Evolutionary conservation across 768 basidiomycete genomes (phyloP).

Genomic region (Boletellus sp.): DNA sequence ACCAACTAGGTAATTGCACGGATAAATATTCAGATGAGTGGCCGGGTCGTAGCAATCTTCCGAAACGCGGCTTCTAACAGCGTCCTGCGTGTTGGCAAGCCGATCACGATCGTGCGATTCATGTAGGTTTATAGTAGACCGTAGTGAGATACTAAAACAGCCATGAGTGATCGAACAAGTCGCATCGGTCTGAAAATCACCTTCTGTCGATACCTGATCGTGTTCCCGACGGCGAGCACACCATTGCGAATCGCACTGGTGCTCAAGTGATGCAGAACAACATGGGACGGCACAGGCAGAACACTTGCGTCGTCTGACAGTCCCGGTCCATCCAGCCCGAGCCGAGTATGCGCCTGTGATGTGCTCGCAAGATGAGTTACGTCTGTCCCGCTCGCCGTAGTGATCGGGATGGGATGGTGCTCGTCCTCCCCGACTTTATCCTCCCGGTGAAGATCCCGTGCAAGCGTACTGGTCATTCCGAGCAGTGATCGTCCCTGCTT

Average conservation of each 20-base stretch:
- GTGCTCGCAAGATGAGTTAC: conserved; percentile 31
- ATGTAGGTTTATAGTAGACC: conserved; percentile 76
- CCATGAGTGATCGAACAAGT: conserved; percentile 13
- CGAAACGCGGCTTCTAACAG: conserved; percentile 20
- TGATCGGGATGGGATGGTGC: conserved; percentile 30
- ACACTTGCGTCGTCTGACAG: conserved; percentile 86
- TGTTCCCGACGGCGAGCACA: conserved; percentile 87
- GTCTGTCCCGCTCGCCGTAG: conserved; percentile 38
- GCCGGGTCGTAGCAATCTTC: conserved; percentile 8
- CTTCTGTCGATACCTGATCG: conserved; percentile 90
- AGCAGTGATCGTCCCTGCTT: conserved; percentile 32
- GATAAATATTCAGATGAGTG: conserved; percentile 26
- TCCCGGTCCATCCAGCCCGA: conserved; percentile 38
- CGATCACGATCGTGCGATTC: conserved; percentile 11
- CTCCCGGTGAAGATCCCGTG: conserved; percentile 25
- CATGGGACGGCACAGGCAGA: conserved; percentile 88
- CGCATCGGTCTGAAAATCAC: conserved; percentile 35
- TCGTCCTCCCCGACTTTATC: conserved; percentile 23
- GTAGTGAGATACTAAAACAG: conserved; percentile 72
- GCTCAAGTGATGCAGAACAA: conserved; percentile 90
- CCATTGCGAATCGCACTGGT: conserved; percentile 95
- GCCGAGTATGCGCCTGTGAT: conserved; percentile 26
- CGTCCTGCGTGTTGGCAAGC: conserved; percentile 23
- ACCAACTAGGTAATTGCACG: conserved; percentile 20
- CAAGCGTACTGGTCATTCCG: conserved; percentile 34